A percentile compares a stretch with the other conserved stretches of the same genome.
These are phyloP conservation scores for Waltiozyma sp. DNA, from an alignment of 1,139 yeast species.

Conservation along the genomic window DNA sequence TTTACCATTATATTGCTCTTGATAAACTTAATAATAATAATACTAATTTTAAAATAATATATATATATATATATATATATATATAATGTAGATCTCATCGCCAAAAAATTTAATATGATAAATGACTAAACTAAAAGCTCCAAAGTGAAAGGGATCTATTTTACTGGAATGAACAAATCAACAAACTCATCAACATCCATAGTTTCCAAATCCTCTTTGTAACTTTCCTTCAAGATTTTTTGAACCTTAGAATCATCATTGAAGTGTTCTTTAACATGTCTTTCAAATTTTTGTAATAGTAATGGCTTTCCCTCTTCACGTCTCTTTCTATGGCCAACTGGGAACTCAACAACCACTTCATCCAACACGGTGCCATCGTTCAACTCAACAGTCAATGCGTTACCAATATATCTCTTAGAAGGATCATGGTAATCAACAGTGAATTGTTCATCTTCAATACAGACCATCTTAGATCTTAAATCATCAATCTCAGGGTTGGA, in stretches of 20 bases:
- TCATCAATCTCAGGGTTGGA: constrained; percentile 40
- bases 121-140: too few species aligned
- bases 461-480: constrained; percentile 41
- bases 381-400: constrained; percentile 37
- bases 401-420: constrained; percentile 44
- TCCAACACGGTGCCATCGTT: constrained; percentile 43
- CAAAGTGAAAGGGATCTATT: neutral
- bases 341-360: constrained; percentile 43
- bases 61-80: too few species aligned
- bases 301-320: constrained; percentile 50
- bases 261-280: constrained; percentile 37
- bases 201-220: constrained; percentile 26
- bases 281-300: constrained; percentile 36
- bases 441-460: constrained; percentile 38
- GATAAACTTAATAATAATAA: too few species aligned
- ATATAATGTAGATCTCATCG: too few species aligned
- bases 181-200: constrained; percentile 40
- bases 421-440: constrained; percentile 45
- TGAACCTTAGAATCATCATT: constrained; percentile 24
- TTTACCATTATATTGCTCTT: too few species aligned
- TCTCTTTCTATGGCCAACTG: constrained; percentile 47
- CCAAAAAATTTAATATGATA: too few species aligned
- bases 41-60: too few species aligned
- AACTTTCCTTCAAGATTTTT: constrained; percentile 26
- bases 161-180: constrained; percentile 24